Evolutionary conservation across 2,329 filamentous ascomycete genomes (phyloP).

Genomic region (Pseudogymnoascus sp.): DNA sequence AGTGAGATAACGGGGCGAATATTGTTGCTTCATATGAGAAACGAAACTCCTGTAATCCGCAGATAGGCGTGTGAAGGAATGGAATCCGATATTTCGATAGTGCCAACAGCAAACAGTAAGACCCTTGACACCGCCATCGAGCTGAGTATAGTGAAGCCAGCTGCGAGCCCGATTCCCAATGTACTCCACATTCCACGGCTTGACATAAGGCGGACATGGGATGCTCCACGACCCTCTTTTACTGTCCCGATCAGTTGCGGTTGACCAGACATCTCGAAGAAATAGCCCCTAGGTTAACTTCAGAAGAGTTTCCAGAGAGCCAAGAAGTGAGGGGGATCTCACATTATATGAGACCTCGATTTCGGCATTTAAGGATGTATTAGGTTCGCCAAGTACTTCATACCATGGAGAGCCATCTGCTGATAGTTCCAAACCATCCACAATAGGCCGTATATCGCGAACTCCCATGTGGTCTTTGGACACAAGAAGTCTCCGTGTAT

Average conservation of each 20-base stretch:
- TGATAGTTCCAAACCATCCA: not conserved
- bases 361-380: not conserved
- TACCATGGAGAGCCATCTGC: not conserved
- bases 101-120: not conserved
- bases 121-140: not conserved
- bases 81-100: not conserved
- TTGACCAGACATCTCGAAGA: not conserved
- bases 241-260: not conserved
- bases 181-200: not conserved
- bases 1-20: not conserved
- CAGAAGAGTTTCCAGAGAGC: not conserved
- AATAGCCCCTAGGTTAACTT: not conserved
- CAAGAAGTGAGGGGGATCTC: not conserved
- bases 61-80: not conserved
- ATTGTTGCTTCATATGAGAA: not conserved
- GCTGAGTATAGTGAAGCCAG: not conserved
- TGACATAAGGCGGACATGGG: not conserved
- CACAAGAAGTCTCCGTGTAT: not conserved
- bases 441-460: not conserved
- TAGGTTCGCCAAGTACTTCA: not conserved
- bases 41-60: not conserved
- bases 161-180: not conserved
- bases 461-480: not conserved
- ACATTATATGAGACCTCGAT: not conserved
- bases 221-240: not conserved